phyloP scores from a whole-genome alignment of 1,284 basidiomycete species.

The Puccinia coronata region DNA sequence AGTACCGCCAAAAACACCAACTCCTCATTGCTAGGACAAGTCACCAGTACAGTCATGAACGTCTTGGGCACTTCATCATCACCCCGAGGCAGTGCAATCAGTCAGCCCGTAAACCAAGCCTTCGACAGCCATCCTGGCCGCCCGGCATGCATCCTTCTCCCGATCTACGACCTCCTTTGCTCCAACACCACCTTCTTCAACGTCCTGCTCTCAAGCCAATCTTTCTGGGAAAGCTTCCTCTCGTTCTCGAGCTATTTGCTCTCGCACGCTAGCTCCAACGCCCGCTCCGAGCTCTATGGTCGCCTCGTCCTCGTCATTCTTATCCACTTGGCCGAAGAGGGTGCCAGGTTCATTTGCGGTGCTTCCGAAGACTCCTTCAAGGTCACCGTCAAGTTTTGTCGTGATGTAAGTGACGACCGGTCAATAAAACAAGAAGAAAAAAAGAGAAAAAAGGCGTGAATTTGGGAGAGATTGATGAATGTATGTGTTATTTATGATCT shows the following conservation, averaged over 20 bases:
- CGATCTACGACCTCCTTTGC: conserved; percentile 55
- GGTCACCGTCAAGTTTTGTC: conserved; percentile 53
- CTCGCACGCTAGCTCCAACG: conserved; percentile 54
- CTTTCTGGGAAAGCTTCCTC: conserved; percentile 52
- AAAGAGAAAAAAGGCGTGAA: background rate
- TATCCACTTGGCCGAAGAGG: conserved; percentile 56
- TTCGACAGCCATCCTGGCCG: conserved; percentile 52
- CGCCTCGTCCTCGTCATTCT: conserved; percentile 53
- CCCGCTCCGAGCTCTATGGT: conserved; percentile 52
- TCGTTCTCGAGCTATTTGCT: conserved; percentile 55
- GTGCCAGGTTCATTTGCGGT: conserved; percentile 52
- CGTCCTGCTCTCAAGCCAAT: conserved; percentile 50
- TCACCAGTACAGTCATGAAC: conserved; percentile 35
- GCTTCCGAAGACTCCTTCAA: conserved; percentile 12
- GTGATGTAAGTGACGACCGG: conserved; percentile 54
- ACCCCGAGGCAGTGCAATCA: background rate
- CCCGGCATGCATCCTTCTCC: conserved; percentile 53
- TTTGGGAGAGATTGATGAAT: background rate
- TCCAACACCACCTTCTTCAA: conserved; percentile 55
- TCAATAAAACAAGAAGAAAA: background rate
- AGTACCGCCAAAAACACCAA: conserved; percentile 8
- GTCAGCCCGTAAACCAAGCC: background rate
- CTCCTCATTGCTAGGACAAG: conserved; percentile 41
- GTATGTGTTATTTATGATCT: background rate
- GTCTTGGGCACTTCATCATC: background rate